Conservation (phyloP, 306 rosid genomes). For the Boehmeria nivea region DNA sequence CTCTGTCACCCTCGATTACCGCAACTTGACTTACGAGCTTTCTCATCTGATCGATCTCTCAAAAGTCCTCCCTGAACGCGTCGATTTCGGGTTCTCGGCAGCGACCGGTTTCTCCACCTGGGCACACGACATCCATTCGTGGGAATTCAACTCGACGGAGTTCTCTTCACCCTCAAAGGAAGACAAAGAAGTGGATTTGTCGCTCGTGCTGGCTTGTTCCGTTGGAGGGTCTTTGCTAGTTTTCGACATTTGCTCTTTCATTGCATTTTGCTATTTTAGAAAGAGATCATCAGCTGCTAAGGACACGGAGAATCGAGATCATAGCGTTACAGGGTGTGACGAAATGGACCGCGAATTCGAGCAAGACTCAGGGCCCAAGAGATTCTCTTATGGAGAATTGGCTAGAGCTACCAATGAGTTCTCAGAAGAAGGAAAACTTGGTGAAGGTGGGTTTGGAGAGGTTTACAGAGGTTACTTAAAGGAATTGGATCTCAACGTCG, state of each 20-base stretch:
- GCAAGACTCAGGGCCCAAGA: conserved; percentile 30
- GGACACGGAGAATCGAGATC: no score
- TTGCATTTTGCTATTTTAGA: no score
- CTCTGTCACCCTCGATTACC: background rate
- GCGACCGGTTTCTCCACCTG: background rate
- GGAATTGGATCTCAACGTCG: conserved; percentile 18
- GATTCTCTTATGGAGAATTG: conserved; percentile 23
- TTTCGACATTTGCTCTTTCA: no score
- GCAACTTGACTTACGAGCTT: background rate
- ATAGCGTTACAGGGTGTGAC: no score
- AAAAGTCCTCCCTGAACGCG: conserved; percentile 6
- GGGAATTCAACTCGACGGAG: background rate
- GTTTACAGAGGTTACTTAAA: conserved; percentile 34
- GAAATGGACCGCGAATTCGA: conserved; percentile 23
- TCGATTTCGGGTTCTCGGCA: conserved; percentile 27
- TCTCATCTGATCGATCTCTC: background rate
- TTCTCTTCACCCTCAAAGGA: background rate
- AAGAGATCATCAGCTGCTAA: no score
- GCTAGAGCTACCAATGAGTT: conserved; percentile 32
- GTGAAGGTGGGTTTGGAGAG: conserved; percentile 43
- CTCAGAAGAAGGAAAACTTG: conserved; percentile 29
- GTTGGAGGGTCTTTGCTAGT: background rate
- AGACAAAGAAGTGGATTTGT: background rate
- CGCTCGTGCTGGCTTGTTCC: background rate
- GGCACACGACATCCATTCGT: background rate